Evolutionary conservation across 441 rosid genomes (phyloP), one percentile per base, ranked within the genome.

Genomic region (Biscutella laevigata): DNA sequence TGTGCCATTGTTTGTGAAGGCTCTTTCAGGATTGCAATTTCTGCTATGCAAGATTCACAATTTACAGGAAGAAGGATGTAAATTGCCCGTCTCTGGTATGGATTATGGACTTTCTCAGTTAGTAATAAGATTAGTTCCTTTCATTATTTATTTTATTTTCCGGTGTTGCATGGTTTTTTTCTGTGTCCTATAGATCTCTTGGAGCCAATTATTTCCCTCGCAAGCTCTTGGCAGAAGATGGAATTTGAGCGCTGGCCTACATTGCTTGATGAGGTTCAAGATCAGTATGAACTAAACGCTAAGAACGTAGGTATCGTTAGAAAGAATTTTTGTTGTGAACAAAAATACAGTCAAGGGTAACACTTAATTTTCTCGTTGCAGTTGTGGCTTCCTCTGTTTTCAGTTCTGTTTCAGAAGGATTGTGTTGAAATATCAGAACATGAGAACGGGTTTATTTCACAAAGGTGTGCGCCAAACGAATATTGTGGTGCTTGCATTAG

Each of bases 311-410:
- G 57, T 25, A 59, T 46, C 19, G 12, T 46, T 53, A 57, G 3
- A 41, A 14, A 27, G 12, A n/a, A 20, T 40, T 48, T 26, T 66
- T 44, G 44, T 52, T 26, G 17, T 70, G 70, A 59, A 58, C 43
- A 32, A 67, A 44, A 38, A 17, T 32, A 63, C 28, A 51, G 46
- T n/a, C 10, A n/a, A 13, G 13, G 54, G 30, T 44, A 51, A 69
- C 54, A 35, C 44, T 35, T 53, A 22, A 3, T 11, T 39, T 46
- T 48, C 34, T 45, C 39, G 43, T 62, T 86, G 88, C 94, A 94
- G 99, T 74, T 94, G 60, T 94, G 99, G 99, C 88, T 88, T 73
- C 95, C 96, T 36, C 77, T 94, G 59, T 84, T 61, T 75, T 82
- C 88, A 9, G 76, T 88, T 77, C 81, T 94, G 70, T 70, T 69